Conservation (phyloP, 2,329 filamentous ascomycete species). For the Trichoderma endophyticum region DNA sequence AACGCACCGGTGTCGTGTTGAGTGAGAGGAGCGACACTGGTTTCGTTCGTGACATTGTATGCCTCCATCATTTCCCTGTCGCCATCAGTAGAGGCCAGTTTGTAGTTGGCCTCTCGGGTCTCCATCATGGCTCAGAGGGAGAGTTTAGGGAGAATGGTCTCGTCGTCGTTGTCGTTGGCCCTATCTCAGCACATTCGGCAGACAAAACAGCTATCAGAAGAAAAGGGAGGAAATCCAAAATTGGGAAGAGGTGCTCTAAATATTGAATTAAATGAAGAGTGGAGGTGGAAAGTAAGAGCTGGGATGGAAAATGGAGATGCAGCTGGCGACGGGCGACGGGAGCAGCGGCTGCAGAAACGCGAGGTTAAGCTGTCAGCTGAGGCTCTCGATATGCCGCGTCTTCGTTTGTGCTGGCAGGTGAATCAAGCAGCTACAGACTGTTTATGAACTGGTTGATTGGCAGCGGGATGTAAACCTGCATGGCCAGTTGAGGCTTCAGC, state of each 20-base stretch:
- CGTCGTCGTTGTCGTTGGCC: not conserved
- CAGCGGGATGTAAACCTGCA: not conserved
- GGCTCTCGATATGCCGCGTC: not conserved
- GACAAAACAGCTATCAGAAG: not conserved
- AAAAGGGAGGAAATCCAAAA: not conserved
- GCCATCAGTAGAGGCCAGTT: not conserved
- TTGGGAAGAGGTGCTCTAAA: not conserved
- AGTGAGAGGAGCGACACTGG: not conserved
- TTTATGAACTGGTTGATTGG: not conserved
- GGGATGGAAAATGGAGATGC: not conserved
- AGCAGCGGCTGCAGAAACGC: not conserved
- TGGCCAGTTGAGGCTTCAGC: not conserved
- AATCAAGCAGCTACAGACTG: not conserved
- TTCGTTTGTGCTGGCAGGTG: not conserved
- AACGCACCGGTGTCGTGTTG: not conserved
- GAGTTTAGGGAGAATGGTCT: not conserved
- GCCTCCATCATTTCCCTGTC: not conserved
- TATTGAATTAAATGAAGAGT: not conserved
- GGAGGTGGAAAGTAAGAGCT: not conserved
- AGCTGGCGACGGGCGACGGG: not conserved
- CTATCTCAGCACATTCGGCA: not conserved
- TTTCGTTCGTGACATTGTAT: not conserved
- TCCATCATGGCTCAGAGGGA: not conserved
- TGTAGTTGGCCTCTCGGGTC: not conserved
- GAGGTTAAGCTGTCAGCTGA: not conserved